Conservation (phyloP, 2,329 filamentous ascomycete genomes). For the Phialophora chinensis region DNA sequence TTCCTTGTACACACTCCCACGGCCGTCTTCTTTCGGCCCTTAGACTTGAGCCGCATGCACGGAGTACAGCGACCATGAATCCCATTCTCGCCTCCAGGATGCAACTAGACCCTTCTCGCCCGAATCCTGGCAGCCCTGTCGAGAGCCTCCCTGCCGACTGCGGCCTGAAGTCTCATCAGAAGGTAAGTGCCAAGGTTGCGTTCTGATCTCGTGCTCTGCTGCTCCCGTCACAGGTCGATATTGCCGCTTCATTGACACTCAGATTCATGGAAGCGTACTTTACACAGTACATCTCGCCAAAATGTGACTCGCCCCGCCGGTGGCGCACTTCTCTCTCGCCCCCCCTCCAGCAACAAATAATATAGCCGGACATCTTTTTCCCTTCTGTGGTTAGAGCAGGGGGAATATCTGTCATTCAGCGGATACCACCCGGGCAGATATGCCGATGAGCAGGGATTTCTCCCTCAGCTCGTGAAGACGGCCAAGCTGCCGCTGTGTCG, state of each 20-base stretch:
- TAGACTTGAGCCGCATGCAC: conserved; percentile 1
- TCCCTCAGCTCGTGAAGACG: conserved; percentile 1
- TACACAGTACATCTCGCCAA: background rate
- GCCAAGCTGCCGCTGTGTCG: background rate
- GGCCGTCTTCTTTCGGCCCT: background rate
- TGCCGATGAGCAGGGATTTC: background rate
- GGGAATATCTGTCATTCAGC: background rate
- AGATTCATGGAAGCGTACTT: background rate
- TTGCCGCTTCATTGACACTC: background rate
- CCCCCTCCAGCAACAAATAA: conserved; percentile 9
- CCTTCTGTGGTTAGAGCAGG: background rate
- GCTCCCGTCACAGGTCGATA: conserved; percentile 3
- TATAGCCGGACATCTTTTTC: conserved; percentile 13
- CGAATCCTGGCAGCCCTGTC: background rate
- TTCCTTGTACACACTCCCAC: background rate
- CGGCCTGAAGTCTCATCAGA: background rate
- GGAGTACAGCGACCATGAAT: background rate
- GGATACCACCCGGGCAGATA: conserved; percentile 7
- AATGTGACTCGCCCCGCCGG: conserved; percentile 10
- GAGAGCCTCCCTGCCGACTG: background rate
- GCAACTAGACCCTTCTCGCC: background rate
- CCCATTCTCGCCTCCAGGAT: background rate
- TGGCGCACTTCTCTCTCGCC: conserved; percentile 12
- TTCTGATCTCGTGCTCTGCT: conserved; percentile 3
- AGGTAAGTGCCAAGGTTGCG: background rate